Conservation (phyloP, 805 yeast species). For the Sugiyamaella americana region DNA sequence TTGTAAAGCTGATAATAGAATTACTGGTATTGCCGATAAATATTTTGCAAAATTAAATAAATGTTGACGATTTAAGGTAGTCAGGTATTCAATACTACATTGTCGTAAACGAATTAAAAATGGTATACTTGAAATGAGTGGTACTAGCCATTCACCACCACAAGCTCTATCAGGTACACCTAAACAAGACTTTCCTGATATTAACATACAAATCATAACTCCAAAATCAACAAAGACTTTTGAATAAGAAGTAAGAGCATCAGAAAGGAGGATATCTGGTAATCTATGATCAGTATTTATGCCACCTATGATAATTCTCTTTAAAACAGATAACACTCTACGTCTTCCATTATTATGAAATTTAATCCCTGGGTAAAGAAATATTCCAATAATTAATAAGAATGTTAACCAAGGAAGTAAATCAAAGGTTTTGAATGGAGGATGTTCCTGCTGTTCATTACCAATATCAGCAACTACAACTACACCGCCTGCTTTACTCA, state of each 20-base stretch:
- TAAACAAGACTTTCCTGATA: slow-evolving; percentile 34
- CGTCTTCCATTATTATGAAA: slow-evolving; percentile 33
- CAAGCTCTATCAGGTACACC: slow-evolving; percentile 34
- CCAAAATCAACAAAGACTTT: slow-evolving; percentile 69
- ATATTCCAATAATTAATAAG: background rate
- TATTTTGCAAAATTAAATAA: slow-evolving; percentile 73
- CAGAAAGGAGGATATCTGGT: slow-evolving; percentile 78
- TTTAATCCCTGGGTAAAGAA: slow-evolving; percentile 32
- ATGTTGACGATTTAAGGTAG: slow-evolving; percentile 49
- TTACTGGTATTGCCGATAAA: slow-evolving; percentile 52
- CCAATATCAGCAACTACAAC: background rate
- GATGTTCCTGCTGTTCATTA: slow-evolving; percentile 6
- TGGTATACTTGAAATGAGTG: slow-evolving; percentile 46
- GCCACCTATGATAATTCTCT: slow-evolving; percentile 49
- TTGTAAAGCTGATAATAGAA: slow-evolving; percentile 32
- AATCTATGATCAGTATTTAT: slow-evolving; percentile 54
- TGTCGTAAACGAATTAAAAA: slow-evolving; percentile 72
- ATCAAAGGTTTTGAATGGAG: background rate
- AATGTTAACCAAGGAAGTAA: background rate
- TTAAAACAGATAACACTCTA: slow-evolving; percentile 39
- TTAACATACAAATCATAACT: slow-evolving; percentile 46
- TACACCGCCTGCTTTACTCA: slow-evolving; percentile 1
- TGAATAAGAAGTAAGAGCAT: slow-evolving; percentile 75
- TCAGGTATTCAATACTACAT: slow-evolving; percentile 63
- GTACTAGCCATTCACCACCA: slow-evolving; percentile 34